Base-by-base conservation (phyloP, 331 rosid species). In the Dryas integrifolia region DNA sequence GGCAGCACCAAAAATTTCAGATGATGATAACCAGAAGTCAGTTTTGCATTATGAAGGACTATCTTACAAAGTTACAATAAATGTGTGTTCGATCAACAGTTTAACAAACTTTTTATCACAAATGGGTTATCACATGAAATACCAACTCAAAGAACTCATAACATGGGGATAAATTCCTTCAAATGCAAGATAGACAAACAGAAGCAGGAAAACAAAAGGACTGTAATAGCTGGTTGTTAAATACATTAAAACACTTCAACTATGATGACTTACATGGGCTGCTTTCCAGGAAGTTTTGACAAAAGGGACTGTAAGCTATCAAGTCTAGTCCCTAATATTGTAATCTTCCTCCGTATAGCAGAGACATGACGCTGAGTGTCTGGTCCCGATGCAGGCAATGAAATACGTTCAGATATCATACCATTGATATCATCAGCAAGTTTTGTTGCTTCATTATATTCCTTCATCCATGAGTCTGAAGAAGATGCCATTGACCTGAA, bases 281-380 rank as follows among this genome's bases (percentile, higher is more conserved):
- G 96, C 82, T 94, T 94, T 83, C 86, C 96, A 51, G 97, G 98
- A 85, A 85, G 86, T 83, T 85, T 87, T 35, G 87, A 71, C 76
- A 91, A 69, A 77, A 85, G 88, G 75, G 92, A 84, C 71, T 85
- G 96, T 85, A 94, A 88, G 83, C 93, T 91, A 82, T 94, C 97
- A 72, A 91, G 92, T 79, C 98, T 84, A 58, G 97, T 91, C 83
- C 96, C 97, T 72, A 94, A 85, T 79, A 94, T 94, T 43, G 97
- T 91, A 79, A 86, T 91, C 83, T 91, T 94, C 85, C 98, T 89
- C 81, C 98, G 89, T 58, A 91, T 91, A 65, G 98, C 88, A 69
- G 98, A 89, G 47, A 85, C 89, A 76, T 94, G 92, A 24, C 97
- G 96, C 85, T 94, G 98, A 46, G 87, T 65, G 44, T 94, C 98